phyloP scores from a whole-genome alignment of 2,329 filamentous ascomycete genomes.

The Arachnomyces sp. region DNA sequence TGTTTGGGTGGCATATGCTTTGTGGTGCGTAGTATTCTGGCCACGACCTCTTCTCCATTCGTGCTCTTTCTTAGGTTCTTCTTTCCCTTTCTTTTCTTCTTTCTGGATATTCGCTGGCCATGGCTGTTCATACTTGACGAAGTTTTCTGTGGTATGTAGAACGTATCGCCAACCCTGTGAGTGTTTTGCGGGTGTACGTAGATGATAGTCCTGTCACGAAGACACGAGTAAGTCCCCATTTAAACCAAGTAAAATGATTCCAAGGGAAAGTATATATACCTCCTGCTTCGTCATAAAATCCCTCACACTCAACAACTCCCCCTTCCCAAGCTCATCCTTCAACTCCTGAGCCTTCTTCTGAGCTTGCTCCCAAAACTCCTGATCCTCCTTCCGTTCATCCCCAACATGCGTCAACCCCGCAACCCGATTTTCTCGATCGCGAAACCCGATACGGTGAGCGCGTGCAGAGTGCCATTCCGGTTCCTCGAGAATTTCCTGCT shows the following conservation, averaged over 20 bases:
- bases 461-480: constrained; percentile 35
- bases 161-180: constrained; percentile 44
- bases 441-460: constrained; percentile 34
- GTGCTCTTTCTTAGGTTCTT: constrained; percentile 18
- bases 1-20: constrained; percentile 24
- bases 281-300: constrained; percentile 22
- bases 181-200: constrained; percentile 36
- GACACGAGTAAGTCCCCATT: not conserved
- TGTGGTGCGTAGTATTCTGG: constrained; percentile 28
- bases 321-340: constrained; percentile 15
- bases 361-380: constrained; percentile 19
- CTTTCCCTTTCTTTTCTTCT: constrained; percentile 24
- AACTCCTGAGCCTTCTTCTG: constrained; percentile 20
- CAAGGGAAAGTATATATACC: constrained; percentile 9
- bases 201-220: constrained; percentile 33
- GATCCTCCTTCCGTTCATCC: constrained; percentile 18
- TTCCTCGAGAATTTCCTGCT: constrained; percentile 34
- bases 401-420: constrained; percentile 33
- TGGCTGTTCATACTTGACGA: constrained; percentile 40
- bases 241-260: not conserved
- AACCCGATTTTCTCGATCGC: constrained; percentile 27
- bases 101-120: constrained; percentile 43
- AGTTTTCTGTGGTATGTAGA: constrained; percentile 41
- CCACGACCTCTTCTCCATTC: constrained; percentile 24
- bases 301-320: constrained; percentile 19